Conservation (phyloP, 345 rosid species). For the Populus tremula region DNA sequence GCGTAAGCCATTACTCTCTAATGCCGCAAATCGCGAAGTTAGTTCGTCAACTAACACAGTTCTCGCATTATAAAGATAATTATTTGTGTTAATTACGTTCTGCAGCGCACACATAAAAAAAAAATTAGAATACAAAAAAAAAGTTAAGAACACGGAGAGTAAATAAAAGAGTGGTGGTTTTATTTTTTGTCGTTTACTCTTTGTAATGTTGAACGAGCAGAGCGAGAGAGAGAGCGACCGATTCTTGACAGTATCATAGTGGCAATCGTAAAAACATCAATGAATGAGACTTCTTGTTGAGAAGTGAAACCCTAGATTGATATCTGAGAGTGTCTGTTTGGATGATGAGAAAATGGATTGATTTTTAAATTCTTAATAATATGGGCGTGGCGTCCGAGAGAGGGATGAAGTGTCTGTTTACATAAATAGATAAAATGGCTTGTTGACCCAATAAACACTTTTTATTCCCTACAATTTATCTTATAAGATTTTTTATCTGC, state of each 20-base stretch:
- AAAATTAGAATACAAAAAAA: background rate
- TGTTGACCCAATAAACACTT: too few relatives aligned
- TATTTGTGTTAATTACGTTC: conserved; percentile 20
- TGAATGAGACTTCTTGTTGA: background rate
- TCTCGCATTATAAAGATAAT: conserved; percentile 5
- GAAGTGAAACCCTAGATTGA: background rate
- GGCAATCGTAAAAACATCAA: conserved; percentile 1
- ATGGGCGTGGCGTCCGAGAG: too few relatives aligned
- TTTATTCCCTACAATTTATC: too few relatives aligned
- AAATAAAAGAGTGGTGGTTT: background rate
- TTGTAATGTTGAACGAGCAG: conserved; percentile 22
- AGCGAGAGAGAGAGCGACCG: conserved; percentile 24
- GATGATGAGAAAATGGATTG: conserved; percentile 5
- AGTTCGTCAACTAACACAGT: conserved; percentile 6
- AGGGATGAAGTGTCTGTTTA: too few relatives aligned
- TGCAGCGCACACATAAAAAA: background rate
- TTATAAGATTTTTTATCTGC: too few relatives aligned
- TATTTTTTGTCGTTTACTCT: background rate
- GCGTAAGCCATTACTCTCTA: conserved; percentile 19
- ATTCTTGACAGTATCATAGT: conserved; percentile 36
- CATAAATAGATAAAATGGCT: too few relatives aligned
- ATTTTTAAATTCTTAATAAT: too few relatives aligned
- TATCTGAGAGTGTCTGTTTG: background rate
- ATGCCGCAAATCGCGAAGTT: background rate
- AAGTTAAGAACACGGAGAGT: too few relatives aligned